Evolutionary conservation across 2,329 filamentous ascomycete genomes (phyloP).

Genomic region (Talaromyces sp.): DNA sequence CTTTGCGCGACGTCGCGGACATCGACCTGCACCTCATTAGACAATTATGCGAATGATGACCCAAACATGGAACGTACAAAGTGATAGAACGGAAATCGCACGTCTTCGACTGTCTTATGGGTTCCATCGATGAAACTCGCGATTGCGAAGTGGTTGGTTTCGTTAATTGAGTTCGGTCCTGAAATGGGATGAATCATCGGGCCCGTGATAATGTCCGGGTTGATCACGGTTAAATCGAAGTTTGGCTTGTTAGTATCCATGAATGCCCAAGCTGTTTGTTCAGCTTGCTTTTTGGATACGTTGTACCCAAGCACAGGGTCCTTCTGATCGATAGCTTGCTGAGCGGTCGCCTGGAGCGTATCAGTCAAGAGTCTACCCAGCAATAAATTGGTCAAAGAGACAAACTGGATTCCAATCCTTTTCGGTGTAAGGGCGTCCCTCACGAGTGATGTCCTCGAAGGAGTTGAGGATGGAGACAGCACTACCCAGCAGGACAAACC

Average conservation of each 20-base stretch:
- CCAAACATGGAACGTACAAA: constrained; percentile 12
- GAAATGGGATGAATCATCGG: constrained; percentile 23
- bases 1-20: constrained; percentile 3
- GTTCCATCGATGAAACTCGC: constrained; percentile 25
- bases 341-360: neutral
- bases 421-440: constrained; percentile 25
- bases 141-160: constrained; percentile 24
- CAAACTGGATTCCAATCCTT: constrained; percentile 21
- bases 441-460: constrained; percentile 20
- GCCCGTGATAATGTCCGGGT: constrained; percentile 24
- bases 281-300: neutral
- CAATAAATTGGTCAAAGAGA: neutral
- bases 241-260: neutral
- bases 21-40: constrained; percentile 3
- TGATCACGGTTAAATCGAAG: neutral
- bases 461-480: constrained; percentile 30
- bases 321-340: neutral
- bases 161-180: constrained; percentile 21
- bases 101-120: constrained; percentile 19
- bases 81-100: constrained; percentile 21
- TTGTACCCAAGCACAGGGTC: neutral
- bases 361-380: neutral
- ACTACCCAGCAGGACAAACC: constrained; percentile 37
- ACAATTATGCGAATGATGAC: neutral
- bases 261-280: neutral